A percentile compares a stretch with the other conserved stretches of the same genome.
phyloP scores from a whole-genome alignment of 1,284 basidiomycete species.

The Papiliotrema fonsecae region DNA sequence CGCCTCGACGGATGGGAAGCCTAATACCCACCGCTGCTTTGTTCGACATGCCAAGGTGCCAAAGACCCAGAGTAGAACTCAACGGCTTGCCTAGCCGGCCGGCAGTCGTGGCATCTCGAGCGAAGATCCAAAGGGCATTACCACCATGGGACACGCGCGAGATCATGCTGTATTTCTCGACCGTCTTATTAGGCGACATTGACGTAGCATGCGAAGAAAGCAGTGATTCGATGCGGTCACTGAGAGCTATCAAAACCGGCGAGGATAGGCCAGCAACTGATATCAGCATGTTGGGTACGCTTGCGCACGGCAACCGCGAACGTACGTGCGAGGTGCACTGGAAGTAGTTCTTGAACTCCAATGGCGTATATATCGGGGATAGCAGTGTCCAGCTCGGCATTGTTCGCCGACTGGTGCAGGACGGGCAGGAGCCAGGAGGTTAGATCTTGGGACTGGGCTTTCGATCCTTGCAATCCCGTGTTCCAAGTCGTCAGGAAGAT shows the following conservation, averaged over 20 bases:
- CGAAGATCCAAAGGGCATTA: slow-evolving; percentile 46
- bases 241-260: slow-evolving; percentile 34
- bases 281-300: neutral
- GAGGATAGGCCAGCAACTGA: slow-evolving; percentile 35
- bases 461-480: slow-evolving; percentile 44
- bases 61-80: slow-evolving; percentile 32
- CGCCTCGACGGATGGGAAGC: slow-evolving; percentile 60
- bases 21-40: slow-evolving; percentile 90
- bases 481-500: slow-evolving; percentile 49
- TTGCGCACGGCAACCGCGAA: neutral
- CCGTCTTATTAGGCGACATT: slow-evolving; percentile 18
- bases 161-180: slow-evolving; percentile 37
- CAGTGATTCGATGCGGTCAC: slow-evolving; percentile 38
- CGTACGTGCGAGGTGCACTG: slow-evolving; percentile 45
- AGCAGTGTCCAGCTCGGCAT: slow-evolving; percentile 19
- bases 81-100: slow-evolving; percentile 32
- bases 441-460: slow-evolving; percentile 43
- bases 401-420: slow-evolving; percentile 30
- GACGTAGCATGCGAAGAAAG: slow-evolving; percentile 42
- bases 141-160: slow-evolving; percentile 39
- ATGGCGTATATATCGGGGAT: slow-evolving; percentile 78
- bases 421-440: slow-evolving; percentile 46
- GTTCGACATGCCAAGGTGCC: slow-evolving; percentile 71
- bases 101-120: slow-evolving; percentile 31
- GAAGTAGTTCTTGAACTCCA: slow-evolving; percentile 91